Evolutionary conservation across 2,329 filamentous ascomycete genomes (phyloP).

Genomic region (Fusarium sp.): DNA sequence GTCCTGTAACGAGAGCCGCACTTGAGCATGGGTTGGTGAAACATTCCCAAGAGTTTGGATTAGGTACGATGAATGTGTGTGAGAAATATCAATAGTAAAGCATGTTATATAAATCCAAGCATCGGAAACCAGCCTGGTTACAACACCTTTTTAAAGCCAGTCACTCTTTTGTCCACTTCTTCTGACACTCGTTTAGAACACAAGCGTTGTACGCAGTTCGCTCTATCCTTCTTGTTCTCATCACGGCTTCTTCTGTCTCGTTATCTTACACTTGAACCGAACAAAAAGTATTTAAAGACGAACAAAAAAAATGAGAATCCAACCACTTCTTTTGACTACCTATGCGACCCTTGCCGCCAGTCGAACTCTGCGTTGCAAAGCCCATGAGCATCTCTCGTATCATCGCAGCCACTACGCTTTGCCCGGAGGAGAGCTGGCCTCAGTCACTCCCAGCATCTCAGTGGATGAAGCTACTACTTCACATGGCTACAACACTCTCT

Average conservation of each 20-base stretch:
- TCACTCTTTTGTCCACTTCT: background rate
- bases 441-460: background rate
- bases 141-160: background rate
- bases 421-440: background rate
- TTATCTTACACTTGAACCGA: background rate
- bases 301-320: background rate
- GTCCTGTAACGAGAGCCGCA: background rate
- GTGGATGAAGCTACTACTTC: background rate
- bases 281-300: background rate
- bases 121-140: background rate
- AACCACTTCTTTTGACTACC: background rate
- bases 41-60: background rate
- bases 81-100: background rate
- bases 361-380: background rate
- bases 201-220: background rate
- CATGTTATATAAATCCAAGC: background rate
- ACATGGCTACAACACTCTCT: background rate
- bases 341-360: background rate
- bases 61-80: background rate
- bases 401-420: background rate
- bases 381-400: background rate
- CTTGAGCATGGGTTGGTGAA: background rate
- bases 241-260: too few relatives aligned
- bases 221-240: background rate
- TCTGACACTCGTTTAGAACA: background rate